Percentiles rank a stretch among this genome's conserved stretches.
Conservation (phyloP, 2,329 filamentous ascomycete species). For the Neodidymelliopsis sp. region DNA sequence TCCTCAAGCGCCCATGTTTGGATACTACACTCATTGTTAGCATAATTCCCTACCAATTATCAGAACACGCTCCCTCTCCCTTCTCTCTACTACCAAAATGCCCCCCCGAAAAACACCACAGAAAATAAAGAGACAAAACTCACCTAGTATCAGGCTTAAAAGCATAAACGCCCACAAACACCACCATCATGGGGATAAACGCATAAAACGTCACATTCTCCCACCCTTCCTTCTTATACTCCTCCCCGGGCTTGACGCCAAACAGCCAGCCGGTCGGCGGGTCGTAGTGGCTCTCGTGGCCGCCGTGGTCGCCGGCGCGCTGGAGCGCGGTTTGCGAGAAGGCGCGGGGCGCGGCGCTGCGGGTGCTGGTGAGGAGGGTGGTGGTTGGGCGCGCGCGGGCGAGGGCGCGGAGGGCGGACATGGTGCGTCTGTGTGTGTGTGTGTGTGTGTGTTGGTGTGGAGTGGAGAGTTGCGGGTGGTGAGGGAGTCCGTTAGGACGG, state of each 20-base stretch:
- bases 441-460: slow-evolving; percentile 9
- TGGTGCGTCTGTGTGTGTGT: slow-evolving; percentile 20
- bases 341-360: slow-evolving; percentile 15
- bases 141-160: slow-evolving; percentile 99
- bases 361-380: slow-evolving; percentile 19
- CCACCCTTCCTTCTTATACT: slow-evolving; percentile 96
- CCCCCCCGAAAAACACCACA: slow-evolving; percentile 3
- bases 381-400: slow-evolving; percentile 28
- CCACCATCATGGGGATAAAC: slow-evolving; percentile 67
- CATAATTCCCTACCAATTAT: background rate
- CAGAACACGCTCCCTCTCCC: background rate
- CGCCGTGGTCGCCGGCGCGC: slow-evolving; percentile 25
- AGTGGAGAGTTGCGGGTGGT: slow-evolving; percentile 3
- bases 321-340: slow-evolving; percentile 33
- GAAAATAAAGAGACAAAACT: too few relatives aligned
- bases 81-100: background rate
- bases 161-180: slow-evolving; percentile 63
- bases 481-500: slow-evolving; percentile 5
- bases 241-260: slow-evolving; percentile 92
- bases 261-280: slow-evolving; percentile 91
- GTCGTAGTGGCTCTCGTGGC: slow-evolving; percentile 82
- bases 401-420: slow-evolving; percentile 39
- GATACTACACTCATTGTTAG: slow-evolving; percentile 70
- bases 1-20: slow-evolving; percentile 99
- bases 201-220: slow-evolving; percentile 86